phyloP scores from a whole-genome alignment of 768 basidiomycete genomes.

The Russula compacta region DNA sequence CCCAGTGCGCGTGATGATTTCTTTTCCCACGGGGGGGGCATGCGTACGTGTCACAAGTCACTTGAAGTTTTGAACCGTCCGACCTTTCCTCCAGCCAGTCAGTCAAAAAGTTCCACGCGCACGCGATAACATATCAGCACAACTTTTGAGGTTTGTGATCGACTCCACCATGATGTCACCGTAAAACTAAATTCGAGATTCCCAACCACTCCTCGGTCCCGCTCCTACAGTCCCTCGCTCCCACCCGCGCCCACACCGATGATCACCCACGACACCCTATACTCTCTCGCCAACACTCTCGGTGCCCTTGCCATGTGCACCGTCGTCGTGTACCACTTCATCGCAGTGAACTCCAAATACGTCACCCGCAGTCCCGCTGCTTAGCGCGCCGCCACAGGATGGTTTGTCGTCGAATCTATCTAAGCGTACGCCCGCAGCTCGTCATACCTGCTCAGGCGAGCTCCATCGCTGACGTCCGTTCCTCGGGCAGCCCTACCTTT shows the following conservation, averaged over 20 bases:
- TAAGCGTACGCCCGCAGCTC: background rate
- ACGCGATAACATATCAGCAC: background rate
- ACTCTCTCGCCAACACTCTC: constrained; percentile 72
- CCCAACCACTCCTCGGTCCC: background rate
- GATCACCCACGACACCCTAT: constrained; percentile 77
- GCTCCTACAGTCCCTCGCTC: background rate
- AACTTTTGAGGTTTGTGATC: too few species aligned
- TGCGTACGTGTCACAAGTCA: background rate
- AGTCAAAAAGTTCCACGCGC: background rate
- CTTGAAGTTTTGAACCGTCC: too few species aligned
- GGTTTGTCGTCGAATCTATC: background rate
- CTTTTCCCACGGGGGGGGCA: background rate
- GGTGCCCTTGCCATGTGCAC: constrained; percentile 82
- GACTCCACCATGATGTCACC: too few species aligned
- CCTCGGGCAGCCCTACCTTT: background rate
- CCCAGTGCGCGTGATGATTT: too few species aligned
- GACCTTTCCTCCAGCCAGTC: too few species aligned
- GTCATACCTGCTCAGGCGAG: too few species aligned
- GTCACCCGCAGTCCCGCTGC: constrained; percentile 21
- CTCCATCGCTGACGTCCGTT: background rate
- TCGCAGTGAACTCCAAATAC: constrained; percentile 70
- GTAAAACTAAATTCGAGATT: background rate
- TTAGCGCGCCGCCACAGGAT: background rate
- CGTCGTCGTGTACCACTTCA: constrained; percentile 82
- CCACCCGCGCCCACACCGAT: constrained; percentile 30